These are phyloP conservation scores for Yamadazyma triangularis DNA, from an alignment of 1,139 yeast genomes.

Conservation along the genomic window DNA sequence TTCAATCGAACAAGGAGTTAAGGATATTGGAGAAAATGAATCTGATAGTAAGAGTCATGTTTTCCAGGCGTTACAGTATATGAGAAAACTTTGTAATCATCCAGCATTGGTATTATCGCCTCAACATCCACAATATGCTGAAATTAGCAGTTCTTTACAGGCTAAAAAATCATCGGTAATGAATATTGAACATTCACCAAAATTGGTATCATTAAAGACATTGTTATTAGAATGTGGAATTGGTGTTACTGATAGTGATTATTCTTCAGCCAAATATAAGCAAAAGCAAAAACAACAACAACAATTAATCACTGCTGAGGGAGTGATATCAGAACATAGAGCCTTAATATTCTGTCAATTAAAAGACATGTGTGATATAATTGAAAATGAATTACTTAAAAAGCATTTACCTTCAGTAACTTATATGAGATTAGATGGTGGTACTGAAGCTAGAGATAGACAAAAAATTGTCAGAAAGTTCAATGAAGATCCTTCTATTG, in stretches of 20 bases:
- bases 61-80: constrained; percentile 95
- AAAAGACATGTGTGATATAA: constrained; percentile 96
- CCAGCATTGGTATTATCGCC: constrained; percentile 89
- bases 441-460: constrained; percentile 88
- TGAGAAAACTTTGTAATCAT: constrained; percentile 96
- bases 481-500: constrained; percentile 96
- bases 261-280: constrained; percentile 19
- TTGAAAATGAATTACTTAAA: constrained; percentile 80
- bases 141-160: constrained; percentile 57
- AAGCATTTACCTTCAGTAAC: constrained; percentile 88
- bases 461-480: constrained; percentile 89
- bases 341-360: constrained; percentile 94
- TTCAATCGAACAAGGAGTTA: constrained; percentile 62
- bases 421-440: constrained; percentile 92
- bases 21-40: constrained; percentile 31
- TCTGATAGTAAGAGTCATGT: constrained; percentile 78
- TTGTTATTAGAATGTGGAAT: constrained; percentile 91
- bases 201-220: constrained; percentile 75
- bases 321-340: constrained; percentile 91
- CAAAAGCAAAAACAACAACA: constrained; percentile 15
- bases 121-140: constrained; percentile 76
- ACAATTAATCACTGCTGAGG: constrained; percentile 47
- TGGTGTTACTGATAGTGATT: constrained; percentile 57
- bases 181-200: constrained; percentile 86
- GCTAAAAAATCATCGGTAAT: constrained; percentile 57